Evolutionary conservation across 345 rosid species (phyloP), one percentile per base, ranked within the genome.

Genomic region (Pseudoturritis turrita): DNA sequence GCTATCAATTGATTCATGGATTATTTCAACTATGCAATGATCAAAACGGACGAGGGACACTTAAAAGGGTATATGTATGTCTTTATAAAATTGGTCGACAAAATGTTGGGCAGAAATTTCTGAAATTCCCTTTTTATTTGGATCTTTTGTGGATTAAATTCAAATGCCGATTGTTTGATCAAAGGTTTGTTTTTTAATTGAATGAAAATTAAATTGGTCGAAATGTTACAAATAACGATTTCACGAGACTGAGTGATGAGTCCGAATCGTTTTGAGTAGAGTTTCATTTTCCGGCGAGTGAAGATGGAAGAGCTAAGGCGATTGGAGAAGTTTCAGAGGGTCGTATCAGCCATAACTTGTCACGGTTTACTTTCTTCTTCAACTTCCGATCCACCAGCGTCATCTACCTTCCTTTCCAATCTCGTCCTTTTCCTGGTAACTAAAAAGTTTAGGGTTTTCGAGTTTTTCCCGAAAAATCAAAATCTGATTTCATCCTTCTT

Each of bases 301-400:
- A 56, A 54, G 49, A 87, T 88, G 98, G 98, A 93, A 74, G 96
- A 83, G 76, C 79, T 89, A 63, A 84, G 66, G 83, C 82, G 82
- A 80, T 79, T 90, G 67, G 97, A 89, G 82, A 82, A 80, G 81
- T 73, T 71, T 23, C 92, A 93, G 71, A 85, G 67, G 67, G 81
- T 83, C 69, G 57, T 84, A 63, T 72, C 74, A 19, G 72, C 82
- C n/a, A 73, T 88, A 79, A 67, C 83, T 43, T 77, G 80, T 14
- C 79, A 53, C 47, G 78, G 78, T 49, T 59, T 87, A 12, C 41
- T 67, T 51, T 35, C 81, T 19, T 45, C 82, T 33, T 76, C 88
- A 25, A 10, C 74, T 53, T 55, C 74, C 19, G 76, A 79, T 39
- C 43, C 56, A 22, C 39, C 59, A 22, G 78, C 81, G 57, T 79